Conservation (phyloP, 2,329 filamentous ascomycete genomes). For the Sarocladium oryzae region DNA sequence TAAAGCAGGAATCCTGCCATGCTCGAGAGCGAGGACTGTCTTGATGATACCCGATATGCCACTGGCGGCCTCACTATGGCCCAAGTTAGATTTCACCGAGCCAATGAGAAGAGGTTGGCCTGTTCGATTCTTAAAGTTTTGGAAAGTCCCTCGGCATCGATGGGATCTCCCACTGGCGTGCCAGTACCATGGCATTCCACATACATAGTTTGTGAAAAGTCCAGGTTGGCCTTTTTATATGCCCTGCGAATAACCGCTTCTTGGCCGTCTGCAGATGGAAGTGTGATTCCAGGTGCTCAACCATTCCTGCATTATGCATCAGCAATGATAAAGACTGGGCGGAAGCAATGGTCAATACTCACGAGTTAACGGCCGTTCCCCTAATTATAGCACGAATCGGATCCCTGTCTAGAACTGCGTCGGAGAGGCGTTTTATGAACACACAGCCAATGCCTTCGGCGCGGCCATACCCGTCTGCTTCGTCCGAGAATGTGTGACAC, state of each 20-base stretch:
- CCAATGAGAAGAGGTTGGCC: too few species aligned
- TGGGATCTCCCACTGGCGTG: slow-evolving; percentile 21
- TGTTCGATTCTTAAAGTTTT: slow-evolving; percentile 17
- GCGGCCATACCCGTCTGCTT: too few species aligned
- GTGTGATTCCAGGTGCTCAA: slow-evolving; percentile 40
- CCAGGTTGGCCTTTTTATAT: slow-evolving; percentile 14
- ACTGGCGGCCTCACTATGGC: slow-evolving; percentile 22
- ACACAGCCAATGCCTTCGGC: too few species aligned
- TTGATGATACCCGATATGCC: slow-evolving; percentile 23
- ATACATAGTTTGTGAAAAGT: slow-evolving; percentile 21
- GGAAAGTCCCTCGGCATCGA: slow-evolving; percentile 21
- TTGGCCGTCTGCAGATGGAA: slow-evolving; percentile 40
- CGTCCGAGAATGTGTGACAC: too few species aligned
- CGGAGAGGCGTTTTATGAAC: too few species aligned
- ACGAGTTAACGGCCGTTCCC: too few species aligned
- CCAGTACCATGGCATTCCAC: slow-evolving; percentile 26
- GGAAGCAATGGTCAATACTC: too few species aligned
- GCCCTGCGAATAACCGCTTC: slow-evolving; percentile 24
- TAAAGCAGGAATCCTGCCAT: slow-evolving; percentile 21
- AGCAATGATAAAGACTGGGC: too few species aligned
- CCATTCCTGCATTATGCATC: too few species aligned
- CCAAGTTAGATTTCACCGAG: slow-evolving; percentile 17
- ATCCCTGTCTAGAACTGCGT: too few species aligned
- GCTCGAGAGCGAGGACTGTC: slow-evolving; percentile 19
- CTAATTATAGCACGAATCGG: too few species aligned